Evolutionary conservation across 768 basidiomycete genomes (phyloP).

Genomic region (Trametes maxima): DNA sequence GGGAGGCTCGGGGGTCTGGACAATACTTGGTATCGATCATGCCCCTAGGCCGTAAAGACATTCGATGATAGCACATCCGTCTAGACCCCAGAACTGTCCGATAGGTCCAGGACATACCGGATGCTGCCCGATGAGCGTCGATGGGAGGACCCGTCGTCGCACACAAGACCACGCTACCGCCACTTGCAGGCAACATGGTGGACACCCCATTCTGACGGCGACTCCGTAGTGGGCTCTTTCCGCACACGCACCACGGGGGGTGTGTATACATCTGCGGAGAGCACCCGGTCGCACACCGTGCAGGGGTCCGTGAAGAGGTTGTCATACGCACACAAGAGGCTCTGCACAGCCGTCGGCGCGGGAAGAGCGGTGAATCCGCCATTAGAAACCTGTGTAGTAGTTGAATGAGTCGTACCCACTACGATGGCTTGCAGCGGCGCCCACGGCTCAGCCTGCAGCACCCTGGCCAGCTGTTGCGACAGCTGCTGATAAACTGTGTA

Average conservation of each 20-base stretch:
- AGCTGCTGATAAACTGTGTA: constrained; percentile 65
- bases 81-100: constrained; percentile 10
- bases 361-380: not conserved
- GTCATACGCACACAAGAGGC: constrained; percentile 56
- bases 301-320: constrained; percentile 66
- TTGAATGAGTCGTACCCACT: constrained; percentile 35
- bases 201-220: constrained; percentile 31
- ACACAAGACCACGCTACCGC: not conserved
- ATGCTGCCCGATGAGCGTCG: constrained; percentile 1
- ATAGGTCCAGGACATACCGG: constrained; percentile 6
- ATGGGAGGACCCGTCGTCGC: not conserved
- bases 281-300: constrained; percentile 58
- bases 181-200: constrained; percentile 20
- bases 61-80: constrained; percentile 9
- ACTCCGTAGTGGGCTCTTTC: constrained; percentile 44
- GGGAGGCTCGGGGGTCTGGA: not conserved
- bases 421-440: constrained; percentile 57
- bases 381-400: not conserved
- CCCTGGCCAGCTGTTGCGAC: constrained; percentile 65
- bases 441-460: constrained; percentile 56
- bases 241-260: constrained; percentile 63
- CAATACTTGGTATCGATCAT: constrained; percentile 12
- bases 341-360: constrained; percentile 36
- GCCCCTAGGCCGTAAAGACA: constrained; percentile 1
- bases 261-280: constrained; percentile 69